These are phyloP conservation scores for Rhododendron williamsianum DNA, from an alignment of 148 eudicot species.

Conservation along the genomic window DNA sequence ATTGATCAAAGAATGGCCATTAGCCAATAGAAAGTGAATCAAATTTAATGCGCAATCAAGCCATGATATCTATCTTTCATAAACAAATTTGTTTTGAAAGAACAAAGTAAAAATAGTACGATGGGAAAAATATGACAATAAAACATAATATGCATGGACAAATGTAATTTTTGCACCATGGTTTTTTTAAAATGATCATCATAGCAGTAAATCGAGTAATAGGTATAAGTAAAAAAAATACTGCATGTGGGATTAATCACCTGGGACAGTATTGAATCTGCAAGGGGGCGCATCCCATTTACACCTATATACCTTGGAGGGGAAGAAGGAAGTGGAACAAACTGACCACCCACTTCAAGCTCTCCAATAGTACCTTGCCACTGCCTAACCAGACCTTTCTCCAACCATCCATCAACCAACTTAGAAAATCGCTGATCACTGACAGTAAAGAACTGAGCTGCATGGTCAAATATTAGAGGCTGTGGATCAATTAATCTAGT, in stretches of 20 bases:
- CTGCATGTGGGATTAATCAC: slow-evolving; percentile 24
- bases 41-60: background rate
- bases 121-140: background rate
- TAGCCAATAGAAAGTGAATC: background rate
- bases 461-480: slow-evolving; percentile 74
- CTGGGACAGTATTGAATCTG: slow-evolving; percentile 81
- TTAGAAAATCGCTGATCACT: slow-evolving; percentile 61
- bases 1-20: background rate
- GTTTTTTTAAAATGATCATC: background rate
- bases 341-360: slow-evolving; percentile 72
- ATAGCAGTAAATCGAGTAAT: background rate
- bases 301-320: slow-evolving; percentile 68
- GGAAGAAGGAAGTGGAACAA: slow-evolving; percentile 49
- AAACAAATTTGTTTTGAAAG: background rate
- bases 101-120: background rate
- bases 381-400: slow-evolving; percentile 60
- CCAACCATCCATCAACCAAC: slow-evolving; percentile 66
- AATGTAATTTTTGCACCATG: background rate
- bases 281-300: slow-evolving; percentile 89
- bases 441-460: slow-evolving; percentile 89
- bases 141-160: background rate
- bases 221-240: background rate
- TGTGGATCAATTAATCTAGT: slow-evolving; percentile 73
- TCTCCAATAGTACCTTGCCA: slow-evolving; percentile 84
- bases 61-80: background rate